Conservation (phyloP, 2,329 filamentous ascomycete genomes). For the Colletotrichum caudatum region DNA sequence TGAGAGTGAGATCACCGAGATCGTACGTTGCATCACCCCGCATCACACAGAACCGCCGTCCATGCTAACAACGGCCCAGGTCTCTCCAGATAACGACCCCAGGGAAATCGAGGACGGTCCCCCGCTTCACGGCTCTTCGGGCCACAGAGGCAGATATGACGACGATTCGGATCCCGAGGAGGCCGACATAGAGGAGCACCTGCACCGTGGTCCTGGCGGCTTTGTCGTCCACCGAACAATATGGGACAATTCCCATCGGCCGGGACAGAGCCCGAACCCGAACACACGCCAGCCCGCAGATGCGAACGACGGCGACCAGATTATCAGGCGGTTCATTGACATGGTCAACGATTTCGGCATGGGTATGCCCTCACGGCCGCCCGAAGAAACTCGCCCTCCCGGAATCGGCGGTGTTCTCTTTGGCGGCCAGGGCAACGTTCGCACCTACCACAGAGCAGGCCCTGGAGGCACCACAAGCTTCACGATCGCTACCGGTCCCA, state of each 20-base stretch:
- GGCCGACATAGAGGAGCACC: conserved; percentile 67
- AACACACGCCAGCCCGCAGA: conserved; percentile 40
- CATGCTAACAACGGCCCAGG: conserved; percentile 55
- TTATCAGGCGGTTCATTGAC: conserved; percentile 58
- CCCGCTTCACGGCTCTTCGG: conserved; percentile 30
- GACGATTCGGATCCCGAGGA: conserved; percentile 69
- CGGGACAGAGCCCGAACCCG: conserved; percentile 18
- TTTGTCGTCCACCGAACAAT: conserved; percentile 56
- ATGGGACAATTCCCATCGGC: conserved; percentile 42
- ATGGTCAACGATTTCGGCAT: conserved; percentile 56
- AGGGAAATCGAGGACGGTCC: conserved; percentile 55
- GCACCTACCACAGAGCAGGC: conserved; percentile 54
- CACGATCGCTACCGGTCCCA: conserved; percentile 59
- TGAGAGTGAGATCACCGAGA: conserved; percentile 82
- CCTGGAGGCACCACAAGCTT: conserved; percentile 59
- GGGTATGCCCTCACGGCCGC: conserved; percentile 28
- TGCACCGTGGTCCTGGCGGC: conserved; percentile 55
- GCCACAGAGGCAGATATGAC: conserved; percentile 46
- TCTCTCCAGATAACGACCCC: conserved; percentile 72
- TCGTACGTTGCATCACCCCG: conserved; percentile 69
- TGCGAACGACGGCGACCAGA: conserved; percentile 50
- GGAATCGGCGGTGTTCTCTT: conserved; percentile 42
- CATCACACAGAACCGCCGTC: neutral
- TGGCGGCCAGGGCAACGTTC: conserved; percentile 50
- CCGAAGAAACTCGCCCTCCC: conserved; percentile 40